phyloP scores from a whole-genome alignment of 2,329 filamentous ascomycete genomes.

The Cyphellophora europaea region DNA sequence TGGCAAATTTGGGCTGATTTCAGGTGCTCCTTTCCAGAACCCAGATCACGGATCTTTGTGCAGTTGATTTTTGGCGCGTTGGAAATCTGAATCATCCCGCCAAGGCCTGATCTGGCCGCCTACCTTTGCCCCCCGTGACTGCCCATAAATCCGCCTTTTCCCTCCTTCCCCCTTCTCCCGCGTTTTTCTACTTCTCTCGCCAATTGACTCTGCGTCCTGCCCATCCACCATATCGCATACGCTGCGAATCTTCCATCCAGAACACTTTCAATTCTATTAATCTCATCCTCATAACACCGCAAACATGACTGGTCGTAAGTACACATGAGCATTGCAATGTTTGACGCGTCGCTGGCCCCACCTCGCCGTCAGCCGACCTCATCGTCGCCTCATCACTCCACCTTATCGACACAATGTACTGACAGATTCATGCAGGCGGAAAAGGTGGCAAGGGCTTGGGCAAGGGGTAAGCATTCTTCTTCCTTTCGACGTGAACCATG shows the following conservation, averaged over 20 bases:
- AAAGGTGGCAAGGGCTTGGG: constrained; percentile 47
- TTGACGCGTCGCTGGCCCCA: constrained; percentile 5
- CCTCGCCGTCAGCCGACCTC: constrained; percentile 6
- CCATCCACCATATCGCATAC: constrained; percentile 7
- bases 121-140: constrained; percentile 3
- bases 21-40: constrained; percentile 1
- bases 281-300: constrained; percentile 24
- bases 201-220: constrained; percentile 7
- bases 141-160: constrained; percentile 12
- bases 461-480: constrained; percentile 28
- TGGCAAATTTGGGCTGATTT: too few species aligned
- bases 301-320: constrained; percentile 54
- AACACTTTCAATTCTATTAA: constrained; percentile 18
- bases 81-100: background rate
- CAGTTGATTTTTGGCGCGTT: background rate
- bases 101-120: constrained; percentile 2
- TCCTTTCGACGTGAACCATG: background rate
- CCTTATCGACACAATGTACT: constrained; percentile 27
- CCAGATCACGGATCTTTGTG: background rate
- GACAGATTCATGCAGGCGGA: constrained; percentile 31
- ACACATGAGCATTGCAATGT: constrained; percentile 7
- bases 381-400: constrained; percentile 24
- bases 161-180: constrained; percentile 8
- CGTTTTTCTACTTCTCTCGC: constrained; percentile 10
- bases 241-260: constrained; percentile 12